A percentile compares a stretch with the other conserved stretches of the same genome.
These are phyloP conservation scores for Hordeum vulgare DNA, from an alignment of 176 grass and related monocot genomes.

Conservation along the genomic window DNA sequence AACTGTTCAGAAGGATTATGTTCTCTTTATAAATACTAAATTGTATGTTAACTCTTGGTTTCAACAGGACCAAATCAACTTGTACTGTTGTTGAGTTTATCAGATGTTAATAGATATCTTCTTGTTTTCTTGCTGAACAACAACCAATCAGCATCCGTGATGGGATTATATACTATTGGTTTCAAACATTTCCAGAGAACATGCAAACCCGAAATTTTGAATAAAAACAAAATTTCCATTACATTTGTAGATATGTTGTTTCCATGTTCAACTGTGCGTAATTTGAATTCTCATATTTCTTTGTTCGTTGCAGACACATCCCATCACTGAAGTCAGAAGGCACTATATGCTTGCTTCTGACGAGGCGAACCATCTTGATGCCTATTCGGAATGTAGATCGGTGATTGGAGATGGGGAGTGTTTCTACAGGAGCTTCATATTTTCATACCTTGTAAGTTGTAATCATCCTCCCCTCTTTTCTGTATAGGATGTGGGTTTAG, in stretches of 20 bases:
- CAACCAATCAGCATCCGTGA: neutral
- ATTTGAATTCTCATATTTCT: neutral
- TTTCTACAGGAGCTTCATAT: conserved; percentile 50
- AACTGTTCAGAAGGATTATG: neutral
- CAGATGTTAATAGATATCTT: neutral
- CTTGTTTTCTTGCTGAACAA: neutral
- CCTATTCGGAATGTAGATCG: neutral
- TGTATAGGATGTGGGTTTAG: conserved; percentile 5
- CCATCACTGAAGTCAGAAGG: neutral
- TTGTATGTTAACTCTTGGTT: neutral
- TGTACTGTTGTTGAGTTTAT: neutral
- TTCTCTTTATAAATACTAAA: conserved; percentile 4
- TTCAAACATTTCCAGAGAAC: conserved; percentile 10
- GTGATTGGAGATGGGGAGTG: conserved; percentile 36
- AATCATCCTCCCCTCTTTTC: neutral
- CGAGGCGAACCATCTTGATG: neutral
- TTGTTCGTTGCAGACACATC: conserved; percentile 11
- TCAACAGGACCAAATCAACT: neutral
- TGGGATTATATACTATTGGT: conserved; percentile 2
- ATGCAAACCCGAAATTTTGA: neutral
- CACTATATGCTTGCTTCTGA: neutral
- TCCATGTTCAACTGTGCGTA: neutral
- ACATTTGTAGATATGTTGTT: neutral
- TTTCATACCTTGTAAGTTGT: conserved; percentile 45
- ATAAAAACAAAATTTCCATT: neutral